These are phyloP conservation scores for Lasiosphaeriaceae sp. DNA, from an alignment of 495 filamentous ascomycete genomes.

Conservation along the genomic window DNA sequence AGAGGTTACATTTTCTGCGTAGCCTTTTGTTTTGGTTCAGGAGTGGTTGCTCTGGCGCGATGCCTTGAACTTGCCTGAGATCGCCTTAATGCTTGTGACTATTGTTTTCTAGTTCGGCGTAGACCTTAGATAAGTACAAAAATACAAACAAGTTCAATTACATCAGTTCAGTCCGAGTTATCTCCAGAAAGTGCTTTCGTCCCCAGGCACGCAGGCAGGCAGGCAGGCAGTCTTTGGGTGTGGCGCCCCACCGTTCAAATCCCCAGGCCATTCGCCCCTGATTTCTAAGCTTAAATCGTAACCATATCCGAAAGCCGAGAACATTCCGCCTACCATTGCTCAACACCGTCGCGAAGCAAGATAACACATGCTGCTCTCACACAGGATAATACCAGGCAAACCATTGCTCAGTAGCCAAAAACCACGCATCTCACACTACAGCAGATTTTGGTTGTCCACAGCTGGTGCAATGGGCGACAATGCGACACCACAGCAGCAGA, in stretches of 20 bases:
- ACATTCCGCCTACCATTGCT: background rate
- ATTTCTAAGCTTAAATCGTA: background rate
- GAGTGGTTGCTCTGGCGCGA: too few species aligned
- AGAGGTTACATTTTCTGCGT: constrained; percentile 31
- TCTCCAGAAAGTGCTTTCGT: too few species aligned
- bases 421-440: background rate
- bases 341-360: background rate
- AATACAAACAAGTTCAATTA: background rate
- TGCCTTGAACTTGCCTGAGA: too few species aligned
- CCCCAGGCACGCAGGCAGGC: too few species aligned
- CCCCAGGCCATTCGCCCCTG: background rate
- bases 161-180: too few species aligned
- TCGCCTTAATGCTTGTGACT: too few species aligned
- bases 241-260: background rate
- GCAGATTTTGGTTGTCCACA: background rate
- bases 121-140: too few species aligned
- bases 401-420: background rate
- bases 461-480: constrained; percentile 9
- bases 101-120: too few species aligned
- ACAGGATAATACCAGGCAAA: constrained; percentile 1
- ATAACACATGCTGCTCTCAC: constrained; percentile 2
- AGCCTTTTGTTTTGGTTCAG: too few species aligned
- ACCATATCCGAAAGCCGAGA: background rate
- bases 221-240: too few species aligned
- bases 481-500: background rate